Percentiles rank a stretch among this genome's conserved stretches.
Conservation (phyloP, 345 rosid species). For the Salix caprea region DNA sequence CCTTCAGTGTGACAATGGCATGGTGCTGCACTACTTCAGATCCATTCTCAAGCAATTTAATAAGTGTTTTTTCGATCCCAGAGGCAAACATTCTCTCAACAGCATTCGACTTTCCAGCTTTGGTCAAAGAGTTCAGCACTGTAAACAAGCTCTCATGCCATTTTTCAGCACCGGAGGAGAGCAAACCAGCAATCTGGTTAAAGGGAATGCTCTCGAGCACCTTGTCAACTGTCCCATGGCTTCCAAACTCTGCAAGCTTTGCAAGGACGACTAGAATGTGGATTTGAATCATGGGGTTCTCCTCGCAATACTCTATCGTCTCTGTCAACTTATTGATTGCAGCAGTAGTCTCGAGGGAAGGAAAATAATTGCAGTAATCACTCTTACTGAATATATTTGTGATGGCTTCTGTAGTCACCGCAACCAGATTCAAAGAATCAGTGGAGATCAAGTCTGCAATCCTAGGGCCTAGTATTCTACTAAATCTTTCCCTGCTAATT, state of each 20-base stretch:
- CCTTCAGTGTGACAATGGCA: neutral
- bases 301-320: neutral
- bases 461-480: neutral
- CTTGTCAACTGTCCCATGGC: neutral
- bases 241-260: neutral
- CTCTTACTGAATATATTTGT: neutral
- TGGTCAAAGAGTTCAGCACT: neutral
- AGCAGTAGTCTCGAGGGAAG: neutral
- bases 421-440: neutral
- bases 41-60: neutral
- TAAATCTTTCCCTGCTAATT: neutral
- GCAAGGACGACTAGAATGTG: neutral
- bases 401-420: neutral
- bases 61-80: neutral
- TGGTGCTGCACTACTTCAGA: neutral
- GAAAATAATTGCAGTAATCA: neutral
- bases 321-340: neutral
- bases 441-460: neutral
- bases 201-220: neutral
- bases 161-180: neutral
- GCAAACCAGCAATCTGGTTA: neutral
- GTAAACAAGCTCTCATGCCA: neutral
- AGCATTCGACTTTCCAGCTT: neutral
- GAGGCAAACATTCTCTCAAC: neutral
- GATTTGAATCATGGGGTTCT: neutral